These are phyloP conservation scores for Russula abietina DNA, from an alignment of 768 basidiomycete species.

Conservation along the genomic window DNA sequence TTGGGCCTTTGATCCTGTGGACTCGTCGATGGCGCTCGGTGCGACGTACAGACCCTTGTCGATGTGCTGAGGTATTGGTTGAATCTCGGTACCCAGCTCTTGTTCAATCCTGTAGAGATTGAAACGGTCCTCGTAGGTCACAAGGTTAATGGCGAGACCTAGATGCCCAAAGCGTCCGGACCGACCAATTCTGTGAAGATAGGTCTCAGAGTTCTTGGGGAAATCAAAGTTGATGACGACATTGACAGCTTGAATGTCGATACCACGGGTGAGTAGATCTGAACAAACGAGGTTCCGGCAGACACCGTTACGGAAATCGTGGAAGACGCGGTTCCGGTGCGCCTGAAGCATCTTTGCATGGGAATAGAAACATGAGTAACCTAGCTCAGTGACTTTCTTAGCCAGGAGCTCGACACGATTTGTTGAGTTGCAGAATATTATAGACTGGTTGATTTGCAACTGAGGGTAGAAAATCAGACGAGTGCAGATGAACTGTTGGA, in stretches of 20 bases:
- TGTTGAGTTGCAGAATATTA: slow-evolving; percentile 99
- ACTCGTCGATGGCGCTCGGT: slow-evolving; percentile 46
- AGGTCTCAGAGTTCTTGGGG: slow-evolving; percentile 98
- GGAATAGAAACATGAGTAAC: slow-evolving; percentile 99
- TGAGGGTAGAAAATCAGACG: slow-evolving; percentile 31
- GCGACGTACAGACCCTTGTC: slow-evolving; percentile 93
- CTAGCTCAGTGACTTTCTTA: slow-evolving; percentile 98
- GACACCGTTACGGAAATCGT: slow-evolving; percentile 97
- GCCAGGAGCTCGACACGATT: slow-evolving; percentile 98
- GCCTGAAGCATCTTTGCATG: slow-evolving; percentile 99
- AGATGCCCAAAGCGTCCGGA: slow-evolving; percentile 96
- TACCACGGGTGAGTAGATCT: slow-evolving; percentile 96
- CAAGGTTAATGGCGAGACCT: slow-evolving; percentile 94
- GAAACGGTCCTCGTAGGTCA: slow-evolving; percentile 97
- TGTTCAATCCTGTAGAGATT: slow-evolving; percentile 98
- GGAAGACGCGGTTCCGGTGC: slow-evolving; percentile 98
- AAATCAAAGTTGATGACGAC: slow-evolving; percentile 99
- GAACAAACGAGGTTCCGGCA: slow-evolving; percentile 98
- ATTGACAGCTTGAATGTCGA: slow-evolving; percentile 99
- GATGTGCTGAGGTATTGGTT: slow-evolving; percentile 86
- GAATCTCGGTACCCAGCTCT: slow-evolving; percentile 96
- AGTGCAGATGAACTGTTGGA: neutral
- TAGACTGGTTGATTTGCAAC: slow-evolving; percentile 99
- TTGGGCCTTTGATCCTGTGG: slow-evolving; percentile 38
- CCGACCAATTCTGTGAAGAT: slow-evolving; percentile 96